Base-by-base conservation (phyloP, 23 red algal genomes). In the Gracilaria domingensis region DNA sequence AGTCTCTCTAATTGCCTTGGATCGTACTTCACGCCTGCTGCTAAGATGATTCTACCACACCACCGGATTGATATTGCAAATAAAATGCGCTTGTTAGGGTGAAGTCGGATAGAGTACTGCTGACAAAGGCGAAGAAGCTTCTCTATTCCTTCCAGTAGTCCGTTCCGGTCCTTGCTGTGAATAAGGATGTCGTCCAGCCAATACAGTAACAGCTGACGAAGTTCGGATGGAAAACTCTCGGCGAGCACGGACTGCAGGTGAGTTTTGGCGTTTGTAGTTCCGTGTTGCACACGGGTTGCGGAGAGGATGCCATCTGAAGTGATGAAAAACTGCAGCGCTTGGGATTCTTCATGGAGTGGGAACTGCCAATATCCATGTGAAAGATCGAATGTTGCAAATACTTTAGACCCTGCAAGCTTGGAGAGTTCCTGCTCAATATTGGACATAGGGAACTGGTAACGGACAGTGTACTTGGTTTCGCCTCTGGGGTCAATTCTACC, bases 241-340 rank as follows among this genome's bases (percentile, higher is more conserved):
- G 24, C 67, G 0, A 76, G 11, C 12, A 28, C 47, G 5, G 85
- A 75, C 59, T 88, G 85, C 18, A 88, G 40, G 25, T 78, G 50
- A 1, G 65, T 78, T 0, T 8, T 62, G 34, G 70, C 85, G 26
- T 77, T 77, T 59, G 66, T 88, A 20, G 85, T 88, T 1, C 85
- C 85, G 34, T 88, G 32, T 8, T 78, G 23, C 1, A 88, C 65
- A 13, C 65, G 30, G 3, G 85, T 88, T 0, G 65, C 67, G 4
- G 47, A 49, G 32, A 39, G 59, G 1, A 88, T 44, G 66, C 70
- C 85, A 42, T 77, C 66, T 2, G 69, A 26, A 20, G 85, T 88
- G 53, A 75, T 37, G 48, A 88, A 77, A 7, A 11, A 25, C 0
- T 80, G 75, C 17, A 12, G 21, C 39, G 28, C 45, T 59, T 72